Percentiles rank a stretch among this genome's conserved stretches.
phyloP scores from a whole-genome alignment of 2,329 filamentous ascomycete genomes.

The Ambrosiella beaveri region DNA sequence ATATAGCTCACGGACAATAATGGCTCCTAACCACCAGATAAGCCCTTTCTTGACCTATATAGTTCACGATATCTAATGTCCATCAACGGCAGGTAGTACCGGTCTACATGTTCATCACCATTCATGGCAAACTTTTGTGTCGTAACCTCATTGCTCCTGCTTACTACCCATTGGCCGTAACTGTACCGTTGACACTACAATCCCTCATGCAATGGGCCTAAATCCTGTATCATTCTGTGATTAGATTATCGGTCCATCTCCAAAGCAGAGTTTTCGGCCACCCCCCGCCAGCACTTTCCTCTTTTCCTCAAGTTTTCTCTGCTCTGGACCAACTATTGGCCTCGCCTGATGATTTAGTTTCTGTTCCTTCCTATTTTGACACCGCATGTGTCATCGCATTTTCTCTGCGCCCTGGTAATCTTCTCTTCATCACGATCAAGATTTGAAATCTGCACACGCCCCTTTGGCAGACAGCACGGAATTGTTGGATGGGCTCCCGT shows the following conservation, averaged over 20 bases:
- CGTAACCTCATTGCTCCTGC: background rate
- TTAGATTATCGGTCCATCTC: too few relatives aligned
- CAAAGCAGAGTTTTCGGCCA: too few relatives aligned
- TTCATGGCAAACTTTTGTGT: too few relatives aligned
- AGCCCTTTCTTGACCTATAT: background rate
- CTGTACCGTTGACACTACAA: too few relatives aligned
- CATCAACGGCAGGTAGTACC: background rate
- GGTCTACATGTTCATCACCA: background rate
- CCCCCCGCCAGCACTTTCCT: too few relatives aligned
- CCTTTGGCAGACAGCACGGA: background rate
- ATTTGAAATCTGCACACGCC: background rate
- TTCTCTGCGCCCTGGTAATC: background rate
- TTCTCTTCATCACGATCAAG: background rate
- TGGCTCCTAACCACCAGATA: background rate
- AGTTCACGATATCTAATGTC: background rate
- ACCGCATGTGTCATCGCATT: background rate
- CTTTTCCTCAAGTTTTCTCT: too few relatives aligned
- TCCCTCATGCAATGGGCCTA: too few relatives aligned
- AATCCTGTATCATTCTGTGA: too few relatives aligned
- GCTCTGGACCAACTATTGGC: background rate
- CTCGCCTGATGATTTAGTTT: background rate
- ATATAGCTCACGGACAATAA: background rate
- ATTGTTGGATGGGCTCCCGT: background rate
- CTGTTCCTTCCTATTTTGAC: background rate
- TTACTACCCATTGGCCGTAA: too few relatives aligned